phyloP scores from a whole-genome alignment of 1,284 basidiomycete genomes.

The Exobasidium rhododendri region DNA sequence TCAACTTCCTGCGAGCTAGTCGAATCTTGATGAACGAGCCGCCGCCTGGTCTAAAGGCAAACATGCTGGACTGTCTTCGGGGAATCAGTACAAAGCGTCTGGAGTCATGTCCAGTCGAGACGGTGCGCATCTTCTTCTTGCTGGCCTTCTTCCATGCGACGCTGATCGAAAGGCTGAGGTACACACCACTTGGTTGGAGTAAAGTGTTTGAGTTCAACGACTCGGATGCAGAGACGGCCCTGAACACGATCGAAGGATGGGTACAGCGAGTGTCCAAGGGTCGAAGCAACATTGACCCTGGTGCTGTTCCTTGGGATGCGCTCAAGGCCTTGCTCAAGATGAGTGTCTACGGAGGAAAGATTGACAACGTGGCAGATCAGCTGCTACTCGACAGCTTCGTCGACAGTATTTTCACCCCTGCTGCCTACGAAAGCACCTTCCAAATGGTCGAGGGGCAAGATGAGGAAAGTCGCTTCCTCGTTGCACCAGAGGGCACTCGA shows the following conservation, averaged over 20 bases:
- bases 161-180: conserved; percentile 46
- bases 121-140: conserved; percentile 45
- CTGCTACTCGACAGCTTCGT: conserved; percentile 50
- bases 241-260: conserved; percentile 50
- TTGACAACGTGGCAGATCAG: conserved; percentile 50
- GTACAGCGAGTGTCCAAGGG: conserved; percentile 41
- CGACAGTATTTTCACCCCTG: conserved; percentile 47
- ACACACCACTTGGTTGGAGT: conserved; percentile 51
- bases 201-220: conserved; percentile 54
- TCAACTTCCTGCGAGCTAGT: conserved; percentile 47
- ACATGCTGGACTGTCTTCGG: conserved; percentile 46
- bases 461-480: conserved; percentile 15
- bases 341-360: conserved; percentile 52
- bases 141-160: conserved; percentile 52
- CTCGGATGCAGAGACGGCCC: conserved; percentile 48
- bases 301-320: conserved; percentile 49
- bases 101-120: conserved; percentile 45
- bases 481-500: conserved; percentile 48
- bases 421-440: conserved; percentile 46
- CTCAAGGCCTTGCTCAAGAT: conserved; percentile 48
- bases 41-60: conserved; percentile 51
- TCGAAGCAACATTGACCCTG: conserved; percentile 44
- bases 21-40: conserved; percentile 53
- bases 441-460: conserved; percentile 39
- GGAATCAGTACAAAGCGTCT: conserved; percentile 32